Evolutionary conservation across 176 grass and related monocot genomes (phyloP).

Genomic region (Aegilops speltoides): DNA sequence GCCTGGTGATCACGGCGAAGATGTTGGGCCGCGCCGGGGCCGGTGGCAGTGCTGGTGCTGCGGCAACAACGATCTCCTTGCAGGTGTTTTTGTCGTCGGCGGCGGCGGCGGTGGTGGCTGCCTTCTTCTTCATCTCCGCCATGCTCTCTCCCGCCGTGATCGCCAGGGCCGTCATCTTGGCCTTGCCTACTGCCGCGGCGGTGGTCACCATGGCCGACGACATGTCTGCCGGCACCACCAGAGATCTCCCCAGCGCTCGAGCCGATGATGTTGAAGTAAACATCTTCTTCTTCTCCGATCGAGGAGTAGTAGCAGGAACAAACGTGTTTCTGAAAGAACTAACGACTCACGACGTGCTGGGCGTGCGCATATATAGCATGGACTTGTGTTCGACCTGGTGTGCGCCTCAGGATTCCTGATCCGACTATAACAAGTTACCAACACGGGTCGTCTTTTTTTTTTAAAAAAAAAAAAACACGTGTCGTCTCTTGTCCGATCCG

Average conservation of each 20-base stretch:
- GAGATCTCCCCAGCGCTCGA: not conserved
- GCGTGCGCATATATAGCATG: no score
- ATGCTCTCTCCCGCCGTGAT: not conserved
- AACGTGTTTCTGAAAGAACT: not conserved
- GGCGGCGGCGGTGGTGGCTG: not conserved
- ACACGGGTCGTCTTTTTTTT: no score
- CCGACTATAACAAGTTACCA: no score
- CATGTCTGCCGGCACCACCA: not conserved
- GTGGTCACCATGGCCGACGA: not conserved
- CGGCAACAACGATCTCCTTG: not conserved
- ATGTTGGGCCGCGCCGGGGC: not conserved
- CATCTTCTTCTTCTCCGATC: not conserved
- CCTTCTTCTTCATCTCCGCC: not conserved
- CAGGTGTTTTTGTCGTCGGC: accelerated
- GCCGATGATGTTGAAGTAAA: not conserved
- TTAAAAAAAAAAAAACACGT: no score
- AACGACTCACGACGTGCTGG: not conserved
- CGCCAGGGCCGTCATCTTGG: not conserved
- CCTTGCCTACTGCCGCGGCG: not conserved
- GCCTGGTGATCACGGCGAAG: not conserved
- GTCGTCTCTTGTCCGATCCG: no score
- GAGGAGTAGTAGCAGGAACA: not conserved
- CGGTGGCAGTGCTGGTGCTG: no score
- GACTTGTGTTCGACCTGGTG: no score
- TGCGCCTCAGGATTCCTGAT: no score